Evolutionary conservation across 106 monocot genomes (phyloP).

Genomic region (Apostasia shenzhenica): DNA sequence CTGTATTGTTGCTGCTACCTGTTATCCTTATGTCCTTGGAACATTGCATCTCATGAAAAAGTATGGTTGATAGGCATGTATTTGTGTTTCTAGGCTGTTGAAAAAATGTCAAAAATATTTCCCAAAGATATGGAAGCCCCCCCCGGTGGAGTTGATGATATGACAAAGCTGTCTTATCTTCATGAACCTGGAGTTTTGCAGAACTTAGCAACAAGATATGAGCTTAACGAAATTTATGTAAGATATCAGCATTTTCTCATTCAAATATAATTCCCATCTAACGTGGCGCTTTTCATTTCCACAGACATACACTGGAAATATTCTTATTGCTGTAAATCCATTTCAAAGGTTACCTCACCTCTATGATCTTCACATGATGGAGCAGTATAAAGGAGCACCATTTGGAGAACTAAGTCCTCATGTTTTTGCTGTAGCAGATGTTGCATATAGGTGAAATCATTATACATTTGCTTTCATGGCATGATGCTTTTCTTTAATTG

Average conservation of each 20-base stretch:
- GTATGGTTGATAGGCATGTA: neutral
- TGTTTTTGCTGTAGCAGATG: slow-evolving; percentile 76
- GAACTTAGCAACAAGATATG: slow-evolving; percentile 58
- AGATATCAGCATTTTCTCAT: slow-evolving; percentile 15
- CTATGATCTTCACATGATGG: slow-evolving; percentile 57
- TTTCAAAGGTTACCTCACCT: slow-evolving; percentile 72
- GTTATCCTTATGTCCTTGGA: too few relatives aligned
- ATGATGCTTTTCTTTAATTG: neutral
- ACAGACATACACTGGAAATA: slow-evolving; percentile 74
- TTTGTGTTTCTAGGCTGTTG: slow-evolving; percentile 25
- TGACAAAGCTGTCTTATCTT: slow-evolving; percentile 81
- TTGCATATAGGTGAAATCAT: slow-evolving; percentile 50
- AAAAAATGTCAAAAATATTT: slow-evolving; percentile 43
- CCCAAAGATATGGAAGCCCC: slow-evolving; percentile 78
- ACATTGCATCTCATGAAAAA: neutral
- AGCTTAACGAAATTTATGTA: slow-evolving; percentile 76
- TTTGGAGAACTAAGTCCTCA: slow-evolving; percentile 68
- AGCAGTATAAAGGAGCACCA: slow-evolving; percentile 62
- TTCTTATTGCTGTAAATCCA: slow-evolving; percentile 71
- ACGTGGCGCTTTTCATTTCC: neutral
- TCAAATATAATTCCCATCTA: neutral
- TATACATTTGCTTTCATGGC: neutral
- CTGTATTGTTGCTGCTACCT: too few relatives aligned
- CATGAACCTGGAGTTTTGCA: slow-evolving; percentile 86
- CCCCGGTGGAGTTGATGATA: slow-evolving; percentile 75